Evolutionary conservation across 306 rosid species (phyloP), one percentile per base, ranked within the genome.

Genomic region (Ormosia emarginata): DNA sequence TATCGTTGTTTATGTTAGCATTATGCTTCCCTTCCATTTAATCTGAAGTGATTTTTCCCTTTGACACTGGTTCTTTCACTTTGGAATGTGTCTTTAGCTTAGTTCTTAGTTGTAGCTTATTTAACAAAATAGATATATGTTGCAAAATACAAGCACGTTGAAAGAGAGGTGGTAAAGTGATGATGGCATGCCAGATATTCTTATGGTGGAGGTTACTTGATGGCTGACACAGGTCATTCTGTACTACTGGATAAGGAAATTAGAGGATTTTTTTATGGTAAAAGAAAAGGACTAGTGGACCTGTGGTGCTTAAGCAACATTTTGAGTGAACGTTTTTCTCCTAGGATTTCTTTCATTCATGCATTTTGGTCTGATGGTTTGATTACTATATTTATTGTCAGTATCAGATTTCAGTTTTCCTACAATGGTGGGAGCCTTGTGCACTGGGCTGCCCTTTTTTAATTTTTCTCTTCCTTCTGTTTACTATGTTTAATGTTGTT

Each of bases 221-320:
- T 34, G 43, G 32, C 71, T 74, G 72, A 32, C 70, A 41, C 79
- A 43, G 29, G n/a, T 69, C 79, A 74, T 79, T 72, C 52, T 59
- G 52, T 36, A 33, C 43, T 50, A 58, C 65, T 73, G 37, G 18
- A 33, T 24, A 53, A n/a, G 53, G 49, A 74, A 52, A 55, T 82
- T 36, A 13, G 13, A 49, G 47, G 66, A 24, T 58, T 78, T 66
- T 71, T 72, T 6, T 7, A 65, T 58, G 57, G 66, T 68, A 29
- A 29, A 40, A 44, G 61, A 77, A 33, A n/a, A 36, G 58, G 62
- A 85, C 18, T 40, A 53, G 69, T 30, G 47, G 69, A 61, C 24
- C 37, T 58, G 10, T n/a, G 57, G 81, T 40, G 34, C 84, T 66
- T 10, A 65, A 79, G 55, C 66, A 34, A 46, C 30, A 46, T 36